These are phyloP conservation scores for Hypseocharis bilobata DNA, from an alignment of 441 rosid species.

Conservation along the genomic window DNA sequence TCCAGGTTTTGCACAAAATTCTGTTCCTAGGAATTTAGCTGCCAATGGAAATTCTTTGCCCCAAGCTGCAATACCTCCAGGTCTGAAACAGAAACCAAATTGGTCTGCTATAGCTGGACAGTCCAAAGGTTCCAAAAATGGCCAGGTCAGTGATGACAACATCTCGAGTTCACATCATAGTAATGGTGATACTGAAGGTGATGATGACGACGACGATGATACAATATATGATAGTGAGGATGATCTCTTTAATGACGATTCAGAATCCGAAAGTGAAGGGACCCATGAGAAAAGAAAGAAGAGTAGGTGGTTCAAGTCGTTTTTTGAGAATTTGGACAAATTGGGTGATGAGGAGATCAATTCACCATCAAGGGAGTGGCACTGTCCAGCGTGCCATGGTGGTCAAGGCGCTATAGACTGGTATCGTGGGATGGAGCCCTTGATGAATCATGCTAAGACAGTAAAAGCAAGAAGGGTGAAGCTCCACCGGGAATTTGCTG, in stretches of 20 bases:
- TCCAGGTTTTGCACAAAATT: too few species aligned
- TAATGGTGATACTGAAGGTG: background rate
- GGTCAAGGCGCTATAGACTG: conserved; percentile 4
- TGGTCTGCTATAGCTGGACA: conserved; percentile 2
- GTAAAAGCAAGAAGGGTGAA: background rate
- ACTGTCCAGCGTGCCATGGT: background rate
- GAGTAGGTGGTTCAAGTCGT: background rate
- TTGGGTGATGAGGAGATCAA: background rate
- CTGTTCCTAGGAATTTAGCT: too few species aligned
- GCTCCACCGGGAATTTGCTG: background rate
- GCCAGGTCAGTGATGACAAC: too few species aligned
- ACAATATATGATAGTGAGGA: background rate
- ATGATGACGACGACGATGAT: background rate
- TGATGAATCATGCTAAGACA: background rate
- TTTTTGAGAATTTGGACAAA: background rate
- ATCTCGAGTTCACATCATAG: too few species aligned
- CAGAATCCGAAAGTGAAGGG: background rate
- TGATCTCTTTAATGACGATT: background rate
- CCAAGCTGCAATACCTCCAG: background rate
- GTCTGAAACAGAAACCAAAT: background rate
- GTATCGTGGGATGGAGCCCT: background rate
- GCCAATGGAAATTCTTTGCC: too few species aligned
- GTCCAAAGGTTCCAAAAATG: background rate
- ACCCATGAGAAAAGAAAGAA: background rate
- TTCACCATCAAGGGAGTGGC: background rate